Conservation (phyloP, 495 filamentous ascomycete species). For the Penicillium goetzii region DNA sequence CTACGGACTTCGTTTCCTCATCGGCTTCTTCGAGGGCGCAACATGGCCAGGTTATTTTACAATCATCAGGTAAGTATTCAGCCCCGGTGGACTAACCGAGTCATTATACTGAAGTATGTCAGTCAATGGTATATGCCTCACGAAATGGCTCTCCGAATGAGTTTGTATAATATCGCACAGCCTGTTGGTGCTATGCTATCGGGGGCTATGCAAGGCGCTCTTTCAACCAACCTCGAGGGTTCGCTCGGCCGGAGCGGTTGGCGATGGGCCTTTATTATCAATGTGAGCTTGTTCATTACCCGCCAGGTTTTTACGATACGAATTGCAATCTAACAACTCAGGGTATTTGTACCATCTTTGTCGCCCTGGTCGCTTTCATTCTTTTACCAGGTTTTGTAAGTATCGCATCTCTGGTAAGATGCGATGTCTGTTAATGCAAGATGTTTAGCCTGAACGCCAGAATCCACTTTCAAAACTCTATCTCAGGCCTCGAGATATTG, state of each 20-base stretch:
- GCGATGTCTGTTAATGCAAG: not conserved
- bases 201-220: conserved; percentile 30
- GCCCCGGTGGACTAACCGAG: not conserved
- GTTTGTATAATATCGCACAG: not conserved
- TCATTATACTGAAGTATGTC: not conserved
- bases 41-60: conserved; percentile 1
- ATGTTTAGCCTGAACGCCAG: not conserved
- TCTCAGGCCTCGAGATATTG: not conserved
- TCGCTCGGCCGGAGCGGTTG: conserved; percentile 24
- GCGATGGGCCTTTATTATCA: conserved; percentile 32
- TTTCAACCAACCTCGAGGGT: conserved; percentile 27
- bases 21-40: conserved; percentile 1
- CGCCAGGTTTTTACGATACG: not conserved
- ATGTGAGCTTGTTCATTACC: conserved; percentile 11
- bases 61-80: not conserved
- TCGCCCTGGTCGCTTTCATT: not conserved
- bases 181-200: conserved; percentile 29
- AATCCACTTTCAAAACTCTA: not conserved
- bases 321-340: not conserved
- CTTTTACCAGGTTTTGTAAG: not conserved
- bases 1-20: not conserved
- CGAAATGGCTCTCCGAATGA: not conserved
- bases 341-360: not conserved
- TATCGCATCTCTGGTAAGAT: not conserved
- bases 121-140: conserved; percentile 4